Evolutionary conservation across 2,329 filamentous ascomycete genomes (phyloP), one percentile per base, ranked within the genome.

Genomic region (Exophiala spinifera): DNA sequence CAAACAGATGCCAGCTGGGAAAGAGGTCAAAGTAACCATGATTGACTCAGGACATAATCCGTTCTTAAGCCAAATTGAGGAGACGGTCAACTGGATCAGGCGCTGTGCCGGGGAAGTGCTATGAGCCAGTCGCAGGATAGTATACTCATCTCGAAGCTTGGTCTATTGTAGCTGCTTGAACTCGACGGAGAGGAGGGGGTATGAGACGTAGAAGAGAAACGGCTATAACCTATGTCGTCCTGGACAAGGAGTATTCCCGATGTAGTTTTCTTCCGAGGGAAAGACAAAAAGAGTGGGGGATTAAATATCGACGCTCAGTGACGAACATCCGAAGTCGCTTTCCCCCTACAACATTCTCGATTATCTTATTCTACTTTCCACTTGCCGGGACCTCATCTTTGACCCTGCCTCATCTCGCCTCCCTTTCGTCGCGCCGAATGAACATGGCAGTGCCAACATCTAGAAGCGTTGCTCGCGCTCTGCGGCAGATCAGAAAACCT

Each of bases 401-500:
- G 14, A 3, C 17, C 36, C 17, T 39, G 11, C 17, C 14, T 5
- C 11, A 15, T n/a, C 17, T 15, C 17, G 36, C 17, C 11, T n/a
- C n/a, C n/a, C n/a, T n/a, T 39, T 4, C 11, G 36, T 39, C 36
- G 36, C n/a, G 14, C 36, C 3, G 17, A 15, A 21, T 43, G 45
- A 51, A 8, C 8, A 60, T 60, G 57, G 49, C 57, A 23, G 48
- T 19, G 14, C 37, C 54, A 7, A 51, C 51, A 21, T 55, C 57
- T 20, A 57, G 51, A 45, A 40, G 44, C 39, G 40, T 60, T 21
- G 37, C 34, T 15, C 57, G 54, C 19, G 48, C 39, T 7, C 42
- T 57, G 54, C 54, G 54, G 46, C 51, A 52, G 39, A 46, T 46
- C 3, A 60, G 49, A 43, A 48, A 34, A 44, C 49, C 54, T 48